Evolutionary conservation across 768 basidiomycete species (phyloP), one percentile per base, ranked within the genome.

Genomic region (Termitomyces heimii): DNA sequence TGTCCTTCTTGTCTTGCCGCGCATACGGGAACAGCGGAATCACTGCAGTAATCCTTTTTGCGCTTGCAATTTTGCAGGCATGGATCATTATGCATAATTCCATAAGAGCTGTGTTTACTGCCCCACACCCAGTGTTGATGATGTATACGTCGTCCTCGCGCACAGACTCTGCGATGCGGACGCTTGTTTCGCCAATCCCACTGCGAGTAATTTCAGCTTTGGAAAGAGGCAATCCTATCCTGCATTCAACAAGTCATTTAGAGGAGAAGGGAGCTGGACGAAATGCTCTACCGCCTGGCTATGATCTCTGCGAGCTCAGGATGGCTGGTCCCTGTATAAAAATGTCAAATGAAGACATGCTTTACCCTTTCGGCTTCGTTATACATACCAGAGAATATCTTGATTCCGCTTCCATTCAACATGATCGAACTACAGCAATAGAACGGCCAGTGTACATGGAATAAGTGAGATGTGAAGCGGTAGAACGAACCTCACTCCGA

Each of bases 131-230:
- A 39, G 93, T 92, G 74, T 94, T 97, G 77, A 99, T 88, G 71
- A 99, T 98, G 75, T 98, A 99, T 50, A 98, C 96, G 70, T 98
- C 97, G 71, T 94, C 92, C 74, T 98, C 95, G 60, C 97, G 91
- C 35, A 99, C 96, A 45, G 92, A 94, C 74, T 98, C 94, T 62
- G 83, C 82, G 69, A 99, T 93, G 62, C 89, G 88, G 52, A 98
- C 92, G 65, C 83, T 83, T 48, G 92, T 92, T 76, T 98, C 96
- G 55, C 94, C 92, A 59, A 94, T 89, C 24, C 91, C 87, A 69
- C 91, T 94, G 65, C 86, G 86, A 54, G 88, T 87, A 55, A 97
- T 85, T 64, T 92, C 88, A 20, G 92, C 92, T 62, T 88, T 89
- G 54, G 92, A 89, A 56, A 98, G 80, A 42, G 90, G 82, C 51